Percentiles rank a stretch among this genome's conserved stretches.
phyloP scores from a whole-genome alignment of 2,329 filamentous ascomycete species.

The Exophiala dermatitidis region DNA sequence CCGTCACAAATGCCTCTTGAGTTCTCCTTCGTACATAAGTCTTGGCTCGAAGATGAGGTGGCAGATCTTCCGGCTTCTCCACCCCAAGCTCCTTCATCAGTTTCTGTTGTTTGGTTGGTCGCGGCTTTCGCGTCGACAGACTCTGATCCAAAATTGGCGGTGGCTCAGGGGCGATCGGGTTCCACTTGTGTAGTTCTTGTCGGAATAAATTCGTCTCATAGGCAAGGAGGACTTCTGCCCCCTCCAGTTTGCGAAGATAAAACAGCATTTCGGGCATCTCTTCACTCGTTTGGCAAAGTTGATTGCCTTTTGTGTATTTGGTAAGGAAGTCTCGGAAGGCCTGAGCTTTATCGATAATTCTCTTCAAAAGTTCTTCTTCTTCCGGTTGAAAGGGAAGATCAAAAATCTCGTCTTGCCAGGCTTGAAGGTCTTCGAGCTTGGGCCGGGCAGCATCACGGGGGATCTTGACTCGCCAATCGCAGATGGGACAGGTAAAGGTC shows the following conservation, averaged over 20 bases:
- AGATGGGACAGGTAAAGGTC: constrained; percentile 96
- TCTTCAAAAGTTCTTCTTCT: constrained; percentile 78
- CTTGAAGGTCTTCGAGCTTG: constrained; percentile 80
- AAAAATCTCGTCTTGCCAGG: constrained; percentile 76
- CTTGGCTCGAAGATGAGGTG: constrained; percentile 73
- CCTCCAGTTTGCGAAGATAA: constrained; percentile 93
- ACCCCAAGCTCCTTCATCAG: constrained; percentile 83
- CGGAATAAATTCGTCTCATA: constrained; percentile 97
- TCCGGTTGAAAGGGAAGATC: constrained; percentile 87
- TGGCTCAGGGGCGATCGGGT: constrained; percentile 75
- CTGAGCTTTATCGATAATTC: constrained; percentile 77
- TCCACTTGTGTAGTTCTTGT: constrained; percentile 91
- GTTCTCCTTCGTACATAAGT: constrained; percentile 67
- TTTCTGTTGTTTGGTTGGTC: constrained; percentile 95
- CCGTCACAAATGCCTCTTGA: constrained; percentile 32
- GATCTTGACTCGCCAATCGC: constrained; percentile 94
- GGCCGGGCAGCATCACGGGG: constrained; percentile 91
- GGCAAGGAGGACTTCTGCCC: constrained; percentile 83
- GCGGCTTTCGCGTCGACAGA: constrained; percentile 85
- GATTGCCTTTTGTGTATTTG: constrained; percentile 68
- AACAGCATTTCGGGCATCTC: constrained; percentile 88
- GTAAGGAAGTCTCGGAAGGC: constrained; percentile 77
- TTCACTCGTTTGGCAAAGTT: constrained; percentile 63
- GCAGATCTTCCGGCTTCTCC: constrained; percentile 82
- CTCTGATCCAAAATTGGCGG: constrained; percentile 83